Evolutionary conservation across 306 rosid species (phyloP), one percentile per base, ranked within the genome.

Genomic region (Cucurbita pepo): DNA sequence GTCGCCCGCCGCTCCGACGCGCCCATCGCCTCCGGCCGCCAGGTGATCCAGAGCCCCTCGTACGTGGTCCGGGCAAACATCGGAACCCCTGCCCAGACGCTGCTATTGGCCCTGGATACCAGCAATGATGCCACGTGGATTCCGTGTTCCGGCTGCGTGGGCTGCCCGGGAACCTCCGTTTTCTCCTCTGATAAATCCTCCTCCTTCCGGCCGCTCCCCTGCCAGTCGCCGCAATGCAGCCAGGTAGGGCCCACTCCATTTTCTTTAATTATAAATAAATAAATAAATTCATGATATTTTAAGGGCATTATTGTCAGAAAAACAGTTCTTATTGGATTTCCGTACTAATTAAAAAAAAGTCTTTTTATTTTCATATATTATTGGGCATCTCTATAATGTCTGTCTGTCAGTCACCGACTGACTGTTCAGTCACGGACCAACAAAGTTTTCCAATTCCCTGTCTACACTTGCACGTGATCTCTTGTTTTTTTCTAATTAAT

Each of bases 61-160:
- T 94, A 89, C 78, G 86, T 94, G 36, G 95, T 94, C 3, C 77
- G 80, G 34, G 86, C 91, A 52, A 85, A 75, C 60, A 79, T 94
- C 44, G 99, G 99, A 0, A 89, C 95, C 1, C 99, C 99, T 0
- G 65, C 92, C 50, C 99, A 91, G 80, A 91, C 86, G 11, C 45
- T 94, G 71, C 90, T 94, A 16, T 0, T 94, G 84, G 97, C 99
- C 53, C 69, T 94, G 69, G 99, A 94, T 25, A 94, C 96, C 2
- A 91, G 91, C 81, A 94, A 72, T 56, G 99, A 94, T 77, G 90
- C 85, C 51, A 96, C 97, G 1, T 94, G 97, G 99, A 52, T 91
- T 8, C 99, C 99, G 55, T 94, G 97, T 34, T 44, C 74, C 10
- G 95, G 88, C 43, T 94, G 99, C 65, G 56, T 81, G 16, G 99